Evolutionary conservation across 1,284 basidiomycete species (phyloP).

Genomic region (Cystobasidium sp.): DNA sequence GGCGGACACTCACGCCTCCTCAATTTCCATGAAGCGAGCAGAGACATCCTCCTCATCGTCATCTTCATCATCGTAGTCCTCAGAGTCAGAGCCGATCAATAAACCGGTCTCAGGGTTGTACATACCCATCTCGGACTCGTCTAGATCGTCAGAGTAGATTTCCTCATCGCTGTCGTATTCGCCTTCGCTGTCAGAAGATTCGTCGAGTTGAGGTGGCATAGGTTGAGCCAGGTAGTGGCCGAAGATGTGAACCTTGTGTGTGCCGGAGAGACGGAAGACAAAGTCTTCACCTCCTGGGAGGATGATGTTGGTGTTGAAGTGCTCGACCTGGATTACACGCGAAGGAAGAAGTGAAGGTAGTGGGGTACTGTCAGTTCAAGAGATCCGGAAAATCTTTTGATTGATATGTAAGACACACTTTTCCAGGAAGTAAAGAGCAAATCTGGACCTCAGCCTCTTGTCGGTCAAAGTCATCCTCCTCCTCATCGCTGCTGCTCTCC

Average conservation of each 20-base stretch:
- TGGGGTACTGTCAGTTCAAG: not conserved
- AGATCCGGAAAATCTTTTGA: conserved; percentile 63
- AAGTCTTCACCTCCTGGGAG: conserved; percentile 51
- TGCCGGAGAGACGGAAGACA: conserved; percentile 74
- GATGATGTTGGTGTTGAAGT: conserved; percentile 67
- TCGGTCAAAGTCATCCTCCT: conserved; percentile 57
- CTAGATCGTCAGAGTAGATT: conserved; percentile 61
- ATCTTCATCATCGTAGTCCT: conserved; percentile 48
- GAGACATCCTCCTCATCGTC: conserved; percentile 49
- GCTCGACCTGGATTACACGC: conserved; percentile 68
- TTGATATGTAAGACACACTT: conserved; percentile 60
- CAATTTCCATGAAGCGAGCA: conserved; percentile 65
- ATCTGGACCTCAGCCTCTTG: conserved; percentile 60
- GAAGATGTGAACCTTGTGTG: conserved; percentile 71
- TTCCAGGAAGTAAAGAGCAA: conserved; percentile 61
- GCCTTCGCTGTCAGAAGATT: conserved; percentile 35
- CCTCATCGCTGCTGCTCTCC: conserved; percentile 64
- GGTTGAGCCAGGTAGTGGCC: conserved; percentile 78
- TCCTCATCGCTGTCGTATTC: conserved; percentile 59
- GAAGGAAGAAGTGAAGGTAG: not conserved
- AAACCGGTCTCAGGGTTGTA: conserved; percentile 47
- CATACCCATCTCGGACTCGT: conserved; percentile 56
- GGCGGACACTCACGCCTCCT: conserved; percentile 56
- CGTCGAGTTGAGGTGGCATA: conserved; percentile 49
- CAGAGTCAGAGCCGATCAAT: conserved; percentile 56